These are phyloP conservation scores for Gossypium raimondii DNA, from an alignment of 345 rosid genomes.

Conservation along the genomic window DNA sequence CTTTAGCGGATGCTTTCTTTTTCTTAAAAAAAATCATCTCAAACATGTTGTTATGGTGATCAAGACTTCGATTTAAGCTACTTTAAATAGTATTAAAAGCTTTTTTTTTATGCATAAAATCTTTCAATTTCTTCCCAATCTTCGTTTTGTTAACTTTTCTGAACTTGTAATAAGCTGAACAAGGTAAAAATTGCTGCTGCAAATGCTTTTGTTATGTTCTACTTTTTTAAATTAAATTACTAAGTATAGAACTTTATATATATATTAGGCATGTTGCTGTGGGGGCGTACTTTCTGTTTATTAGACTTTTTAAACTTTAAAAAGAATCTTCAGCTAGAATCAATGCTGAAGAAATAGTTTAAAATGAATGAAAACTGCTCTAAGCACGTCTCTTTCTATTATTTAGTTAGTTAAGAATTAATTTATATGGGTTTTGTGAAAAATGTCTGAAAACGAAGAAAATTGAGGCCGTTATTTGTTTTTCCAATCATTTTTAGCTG, in stretches of 20 bases:
- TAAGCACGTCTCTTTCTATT: background rate
- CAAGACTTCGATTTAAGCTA: constrained; percentile 9
- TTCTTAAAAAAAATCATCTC: background rate
- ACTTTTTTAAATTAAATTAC: too few relatives aligned
- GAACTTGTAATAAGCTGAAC: background rate
- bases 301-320: background rate
- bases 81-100: background rate
- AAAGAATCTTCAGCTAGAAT: background rate
- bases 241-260: background rate
- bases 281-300: background rate
- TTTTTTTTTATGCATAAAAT: background rate
- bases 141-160: background rate
- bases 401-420: background rate
- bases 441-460: background rate
- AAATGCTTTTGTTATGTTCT: background rate
- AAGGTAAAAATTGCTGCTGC: background rate
- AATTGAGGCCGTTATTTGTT: background rate
- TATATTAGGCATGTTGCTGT: background rate
- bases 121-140: background rate
- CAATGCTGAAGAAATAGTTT: background rate
- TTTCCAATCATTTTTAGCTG: background rate
- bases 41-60: background rate
- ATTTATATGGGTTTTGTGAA: background rate
- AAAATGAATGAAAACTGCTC: background rate
- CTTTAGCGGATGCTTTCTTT: background rate